phyloP scores from a whole-genome alignment of 768 basidiomycete genomes.

The Fomitopsis pulvina region DNA sequence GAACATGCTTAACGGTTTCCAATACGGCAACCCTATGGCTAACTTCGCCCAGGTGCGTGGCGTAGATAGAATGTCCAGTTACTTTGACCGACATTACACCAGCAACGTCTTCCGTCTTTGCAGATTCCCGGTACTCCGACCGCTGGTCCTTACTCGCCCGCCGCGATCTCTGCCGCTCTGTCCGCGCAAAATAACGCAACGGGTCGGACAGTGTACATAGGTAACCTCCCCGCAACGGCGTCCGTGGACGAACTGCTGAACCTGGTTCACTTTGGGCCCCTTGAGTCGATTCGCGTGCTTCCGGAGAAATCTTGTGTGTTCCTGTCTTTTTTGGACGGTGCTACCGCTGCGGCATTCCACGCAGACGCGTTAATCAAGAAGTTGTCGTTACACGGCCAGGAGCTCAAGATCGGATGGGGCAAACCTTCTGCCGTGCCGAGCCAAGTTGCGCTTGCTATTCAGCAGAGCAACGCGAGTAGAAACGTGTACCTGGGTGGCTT shows the following conservation, averaged over 20 bases:
- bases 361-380: slow-evolving; percentile 97
- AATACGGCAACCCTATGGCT: slow-evolving; percentile 65
- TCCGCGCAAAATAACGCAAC: slow-evolving; percentile 50
- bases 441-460: slow-evolving; percentile 81
- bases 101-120: slow-evolving; percentile 60
- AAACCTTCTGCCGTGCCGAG: slow-evolving; percentile 87
- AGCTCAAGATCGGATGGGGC: slow-evolving; percentile 98
- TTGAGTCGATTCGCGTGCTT: slow-evolving; percentile 90
- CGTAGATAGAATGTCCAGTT: not conserved
- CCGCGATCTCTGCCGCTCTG: slow-evolving; percentile 67
- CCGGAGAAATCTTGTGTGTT: slow-evolving; percentile 98
- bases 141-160: slow-evolving; percentile 71
- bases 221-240: slow-evolving; percentile 91
- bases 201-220: slow-evolving; percentile 94
- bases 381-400: slow-evolving; percentile 86
- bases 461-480: slow-evolving; percentile 86
- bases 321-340: slow-evolving; percentile 92
- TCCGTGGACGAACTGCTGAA: slow-evolving; percentile 97
- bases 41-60: slow-evolving; percentile 54
- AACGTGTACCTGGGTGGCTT: slow-evolving; percentile 97
- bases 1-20: slow-evolving; percentile 65
- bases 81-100: slow-evolving; percentile 17
- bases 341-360: slow-evolving; percentile 93
- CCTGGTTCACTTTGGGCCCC: slow-evolving; percentile 95
- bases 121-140: slow-evolving; percentile 61